phyloP scores from a whole-genome alignment of 1,139 yeast genomes.

The Meyerozyma elateridarum region DNA sequence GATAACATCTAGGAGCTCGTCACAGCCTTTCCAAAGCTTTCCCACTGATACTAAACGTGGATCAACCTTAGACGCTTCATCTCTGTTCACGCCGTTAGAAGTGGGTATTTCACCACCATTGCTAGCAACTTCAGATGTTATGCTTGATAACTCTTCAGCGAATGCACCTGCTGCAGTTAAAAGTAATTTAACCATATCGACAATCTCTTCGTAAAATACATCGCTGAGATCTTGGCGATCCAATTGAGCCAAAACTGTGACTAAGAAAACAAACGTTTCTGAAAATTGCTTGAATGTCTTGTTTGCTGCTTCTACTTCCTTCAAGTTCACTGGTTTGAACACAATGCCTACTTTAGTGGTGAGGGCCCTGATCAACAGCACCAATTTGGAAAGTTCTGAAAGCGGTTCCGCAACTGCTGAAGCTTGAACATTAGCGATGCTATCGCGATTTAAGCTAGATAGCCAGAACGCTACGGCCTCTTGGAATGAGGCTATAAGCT shows the following conservation, averaged over 20 bases:
- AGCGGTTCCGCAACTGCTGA: slow-evolving; percentile 43
- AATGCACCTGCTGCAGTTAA: slow-evolving; percentile 21
- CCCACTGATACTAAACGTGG: slow-evolving; percentile 57
- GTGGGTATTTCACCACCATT: slow-evolving; percentile 13
- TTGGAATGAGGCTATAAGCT: slow-evolving; percentile 26
- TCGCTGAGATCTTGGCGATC: slow-evolving; percentile 32
- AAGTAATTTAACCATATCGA: slow-evolving; percentile 24
- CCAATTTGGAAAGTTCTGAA: slow-evolving; percentile 54
- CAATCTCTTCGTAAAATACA: slow-evolving; percentile 37
- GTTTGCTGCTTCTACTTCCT: slow-evolving; percentile 44
- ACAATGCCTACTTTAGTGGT: slow-evolving; percentile 76
- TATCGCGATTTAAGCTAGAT: slow-evolving; percentile 12
- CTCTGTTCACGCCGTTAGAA: slow-evolving; percentile 7
- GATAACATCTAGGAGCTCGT: slow-evolving; percentile 33
- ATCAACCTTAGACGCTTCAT: slow-evolving; percentile 14
- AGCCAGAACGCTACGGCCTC: slow-evolving; percentile 36
- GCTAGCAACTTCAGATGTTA: slow-evolving; percentile 26
- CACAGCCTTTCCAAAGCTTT: slow-evolving; percentile 60
- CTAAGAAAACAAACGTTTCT: slow-evolving; percentile 38
- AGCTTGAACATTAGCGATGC: slow-evolving; percentile 19
- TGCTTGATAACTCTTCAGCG: slow-evolving; percentile 22
- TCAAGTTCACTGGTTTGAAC: slow-evolving; percentile 54
- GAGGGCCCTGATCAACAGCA: slow-evolving; percentile 66
- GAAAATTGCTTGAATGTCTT: slow-evolving; percentile 49
- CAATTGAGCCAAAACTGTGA: slow-evolving; percentile 45